These are phyloP conservation scores for Diddensiella transvaalensis DNA, from an alignment of 805 yeast species.

Conservation along the genomic window DNA sequence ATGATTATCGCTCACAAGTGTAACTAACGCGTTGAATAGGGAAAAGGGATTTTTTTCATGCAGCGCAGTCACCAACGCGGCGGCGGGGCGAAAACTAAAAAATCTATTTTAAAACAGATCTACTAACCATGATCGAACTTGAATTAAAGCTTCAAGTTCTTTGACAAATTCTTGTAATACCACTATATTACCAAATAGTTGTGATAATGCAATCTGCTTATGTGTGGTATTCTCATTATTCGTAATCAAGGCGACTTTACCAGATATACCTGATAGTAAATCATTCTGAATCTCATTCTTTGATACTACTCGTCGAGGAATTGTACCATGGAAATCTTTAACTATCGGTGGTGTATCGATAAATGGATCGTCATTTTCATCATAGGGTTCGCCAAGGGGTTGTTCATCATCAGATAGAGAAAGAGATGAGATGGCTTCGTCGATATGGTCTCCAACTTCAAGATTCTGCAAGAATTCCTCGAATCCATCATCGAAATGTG, in stretches of 20 bases:
- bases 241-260: not conserved
- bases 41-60: too few relatives aligned
- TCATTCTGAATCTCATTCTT: not conserved
- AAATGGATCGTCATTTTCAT: slow-evolving; percentile 2
- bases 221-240: not conserved
- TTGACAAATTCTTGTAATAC: slow-evolving; percentile 28
- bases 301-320: slow-evolving; percentile 6
- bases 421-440: slow-evolving; percentile 18
- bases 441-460: slow-evolving; percentile 14
- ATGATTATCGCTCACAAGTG: too few relatives aligned
- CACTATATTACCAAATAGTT: slow-evolving; percentile 26
- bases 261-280: not conserved
- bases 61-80: too few relatives aligned
- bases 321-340: slow-evolving; percentile 3
- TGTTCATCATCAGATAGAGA: not conserved
- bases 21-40: too few relatives aligned
- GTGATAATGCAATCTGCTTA: slow-evolving; percentile 12
- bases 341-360: not conserved
- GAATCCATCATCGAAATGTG: slow-evolving; percentile 13
- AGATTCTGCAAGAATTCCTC: slow-evolving; percentile 10
- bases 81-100: too few relatives aligned
- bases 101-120: slow-evolving; percentile 2
- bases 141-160: slow-evolving; percentile 28
- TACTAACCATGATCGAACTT: slow-evolving; percentile 24
- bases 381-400: not conserved